Percentiles rank a stretch among this genome's conserved stretches.
phyloP scores from a whole-genome alignment of 129 eudicot species.

The Pulicaria dysenterica region DNA sequence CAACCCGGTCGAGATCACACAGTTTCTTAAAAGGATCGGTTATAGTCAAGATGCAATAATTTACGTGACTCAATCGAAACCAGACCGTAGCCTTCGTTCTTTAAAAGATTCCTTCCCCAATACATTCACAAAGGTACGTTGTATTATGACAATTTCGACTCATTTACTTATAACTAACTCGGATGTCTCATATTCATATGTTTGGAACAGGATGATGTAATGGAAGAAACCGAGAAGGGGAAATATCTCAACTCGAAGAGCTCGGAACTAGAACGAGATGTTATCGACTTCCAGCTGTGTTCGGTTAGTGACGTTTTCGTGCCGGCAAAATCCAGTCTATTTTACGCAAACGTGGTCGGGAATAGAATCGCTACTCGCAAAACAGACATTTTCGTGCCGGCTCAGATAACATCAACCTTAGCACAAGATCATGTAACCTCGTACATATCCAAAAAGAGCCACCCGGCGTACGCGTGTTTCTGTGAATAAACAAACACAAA shows the following conservation, averaged over 20 bases:
- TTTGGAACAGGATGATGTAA: constrained; percentile 48
- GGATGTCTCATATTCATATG: constrained; percentile 5
- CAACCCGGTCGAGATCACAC: constrained; percentile 46
- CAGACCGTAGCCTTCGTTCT: constrained; percentile 40
- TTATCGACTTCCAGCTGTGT: constrained; percentile 65
- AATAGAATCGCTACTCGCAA: constrained; percentile 58
- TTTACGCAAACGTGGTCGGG: constrained; percentile 62
- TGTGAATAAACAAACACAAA: constrained; percentile 37
- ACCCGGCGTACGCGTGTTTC: constrained; percentile 63
- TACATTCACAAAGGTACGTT: constrained; percentile 64
- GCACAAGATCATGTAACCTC: constrained; percentile 50
- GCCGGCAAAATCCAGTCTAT: constrained; percentile 50
- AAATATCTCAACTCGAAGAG: constrained; percentile 24
- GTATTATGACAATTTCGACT: not conserved
- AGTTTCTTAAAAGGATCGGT: constrained; percentile 53
- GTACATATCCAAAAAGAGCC: constrained; percentile 52
- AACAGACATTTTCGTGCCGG: constrained; percentile 52
- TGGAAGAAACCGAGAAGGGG: constrained; percentile 43
- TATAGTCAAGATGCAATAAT: constrained; percentile 46
- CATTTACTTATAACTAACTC: not conserved
- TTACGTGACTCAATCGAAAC: constrained; percentile 61
- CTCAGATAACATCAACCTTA: constrained; percentile 35
- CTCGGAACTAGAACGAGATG: constrained; percentile 37
- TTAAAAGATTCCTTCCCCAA: constrained; percentile 50
- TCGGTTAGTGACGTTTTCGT: constrained; percentile 58